Conservation (phyloP, 192 early-diverging fungal species). For the Paraglomus occultum region DNA sequence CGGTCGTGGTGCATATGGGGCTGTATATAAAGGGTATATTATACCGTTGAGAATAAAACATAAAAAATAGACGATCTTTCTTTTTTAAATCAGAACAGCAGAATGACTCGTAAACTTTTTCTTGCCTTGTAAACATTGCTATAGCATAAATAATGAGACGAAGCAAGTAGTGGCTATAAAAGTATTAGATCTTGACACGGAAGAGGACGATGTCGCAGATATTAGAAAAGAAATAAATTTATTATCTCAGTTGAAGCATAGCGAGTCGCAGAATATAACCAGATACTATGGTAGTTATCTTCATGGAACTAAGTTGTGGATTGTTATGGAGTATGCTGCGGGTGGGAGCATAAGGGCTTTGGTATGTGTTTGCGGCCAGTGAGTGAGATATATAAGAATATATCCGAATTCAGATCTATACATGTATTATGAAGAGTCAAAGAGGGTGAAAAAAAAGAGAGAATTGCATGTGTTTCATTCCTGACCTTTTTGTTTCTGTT, state of each 20-base stretch:
- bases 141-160: constrained; percentile 70
- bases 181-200: constrained; percentile 94
- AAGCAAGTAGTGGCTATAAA: constrained; percentile 92
- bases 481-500: neutral
- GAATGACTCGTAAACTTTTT: neutral
- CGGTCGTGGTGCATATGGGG: constrained; percentile 69
- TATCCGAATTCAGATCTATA: neutral
- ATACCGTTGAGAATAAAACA: neutral
- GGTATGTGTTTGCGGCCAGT: constrained; percentile 40
- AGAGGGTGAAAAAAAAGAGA: neutral
- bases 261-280: constrained; percentile 88
- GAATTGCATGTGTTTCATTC: neutral
- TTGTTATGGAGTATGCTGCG: constrained; percentile 97
- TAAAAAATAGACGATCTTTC: neutral
- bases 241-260: constrained; percentile 76
- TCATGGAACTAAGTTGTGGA: constrained; percentile 93
- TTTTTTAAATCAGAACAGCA: neutral
- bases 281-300: constrained; percentile 90
- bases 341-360: constrained; percentile 87
- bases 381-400: neutral
- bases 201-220: constrained; percentile 94
- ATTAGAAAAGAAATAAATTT: constrained; percentile 93
- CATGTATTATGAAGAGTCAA: neutral
- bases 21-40: constrained; percentile 66
- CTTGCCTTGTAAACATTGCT: neutral